These are phyloP conservation scores for Alternaria sp. DNA, from an alignment of 2,329 filamentous ascomycete genomes.

Conservation along the genomic window DNA sequence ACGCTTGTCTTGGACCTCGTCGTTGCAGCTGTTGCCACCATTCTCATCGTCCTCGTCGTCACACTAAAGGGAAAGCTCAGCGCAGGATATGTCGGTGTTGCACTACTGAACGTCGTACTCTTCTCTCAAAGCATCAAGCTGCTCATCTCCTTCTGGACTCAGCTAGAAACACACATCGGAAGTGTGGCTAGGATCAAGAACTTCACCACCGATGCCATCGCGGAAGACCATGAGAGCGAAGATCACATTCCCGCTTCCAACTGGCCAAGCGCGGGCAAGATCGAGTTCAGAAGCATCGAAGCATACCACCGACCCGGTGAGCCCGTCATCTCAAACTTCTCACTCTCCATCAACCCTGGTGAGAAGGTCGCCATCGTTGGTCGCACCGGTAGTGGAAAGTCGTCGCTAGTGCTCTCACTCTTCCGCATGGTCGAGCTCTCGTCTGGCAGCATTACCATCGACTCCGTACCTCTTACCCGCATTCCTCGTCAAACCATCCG, in stretches of 20 bases:
- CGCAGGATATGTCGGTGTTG: slow-evolving; percentile 60
- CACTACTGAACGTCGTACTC: slow-evolving; percentile 60
- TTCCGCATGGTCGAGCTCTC: slow-evolving; percentile 57
- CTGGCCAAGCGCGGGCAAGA: slow-evolving; percentile 53
- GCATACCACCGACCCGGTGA: slow-evolving; percentile 51
- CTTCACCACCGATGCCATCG: slow-evolving; percentile 55
- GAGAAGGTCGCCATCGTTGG: slow-evolving; percentile 61
- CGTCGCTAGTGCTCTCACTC: slow-evolving; percentile 56
- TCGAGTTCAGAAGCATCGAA: slow-evolving; percentile 54
- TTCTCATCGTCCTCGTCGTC: slow-evolving; percentile 45
- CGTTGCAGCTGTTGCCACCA: slow-evolving; percentile 48
- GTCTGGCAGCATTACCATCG: slow-evolving; percentile 54
- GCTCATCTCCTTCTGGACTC: slow-evolving; percentile 62
- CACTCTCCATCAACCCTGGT: slow-evolving; percentile 55
- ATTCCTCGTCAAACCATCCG: slow-evolving; percentile 56
- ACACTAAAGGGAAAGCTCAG: slow-evolving; percentile 49
- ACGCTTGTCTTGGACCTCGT: slow-evolving; percentile 50
- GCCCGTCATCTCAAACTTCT: slow-evolving; percentile 55
- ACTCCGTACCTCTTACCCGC: slow-evolving; percentile 55
- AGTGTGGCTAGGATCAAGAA: slow-evolving; percentile 62
- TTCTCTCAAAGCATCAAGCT: slow-evolving; percentile 61
- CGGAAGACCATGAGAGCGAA: slow-evolving; percentile 62
- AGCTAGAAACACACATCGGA: slow-evolving; percentile 64
- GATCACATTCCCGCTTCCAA: slow-evolving; percentile 45
- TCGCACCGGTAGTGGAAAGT: slow-evolving; percentile 62